phyloP scores from a whole-genome alignment of 306 rosid species.

The Dryas alaskensis region DNA sequence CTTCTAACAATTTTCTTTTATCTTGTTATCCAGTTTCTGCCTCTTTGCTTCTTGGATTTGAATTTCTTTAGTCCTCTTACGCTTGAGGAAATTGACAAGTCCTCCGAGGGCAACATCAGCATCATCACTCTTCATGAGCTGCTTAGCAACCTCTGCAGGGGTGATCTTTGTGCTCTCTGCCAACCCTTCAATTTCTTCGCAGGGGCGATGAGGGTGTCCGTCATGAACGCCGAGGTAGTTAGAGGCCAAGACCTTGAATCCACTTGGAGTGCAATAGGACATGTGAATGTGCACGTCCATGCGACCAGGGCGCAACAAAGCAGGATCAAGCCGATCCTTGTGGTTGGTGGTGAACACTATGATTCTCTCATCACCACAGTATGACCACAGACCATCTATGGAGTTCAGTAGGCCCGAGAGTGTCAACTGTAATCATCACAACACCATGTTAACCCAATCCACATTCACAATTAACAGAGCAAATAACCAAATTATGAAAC shows the following conservation, averaged over 20 bases:
- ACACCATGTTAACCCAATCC: not conserved
- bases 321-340: conserved; percentile 42
- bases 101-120: conserved; percentile 26
- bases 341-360: conserved; percentile 53
- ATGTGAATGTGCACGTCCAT: conserved; percentile 59
- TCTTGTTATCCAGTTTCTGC: not conserved
- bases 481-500: no score
- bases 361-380: conserved; percentile 53
- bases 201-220: not conserved
- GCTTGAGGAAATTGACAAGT: conserved; percentile 23
- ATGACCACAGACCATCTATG: conserved; percentile 55
- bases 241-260: conserved; percentile 33
- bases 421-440: conserved; percentile 23
- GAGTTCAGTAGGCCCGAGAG: conserved; percentile 40
- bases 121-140: conserved; percentile 43
- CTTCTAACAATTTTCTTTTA: not conserved
- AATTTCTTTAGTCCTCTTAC: not conserved
- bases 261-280: conserved; percentile 39
- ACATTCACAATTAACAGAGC: not conserved
- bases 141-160: conserved; percentile 52
- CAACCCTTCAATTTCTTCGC: conserved; percentile 28
- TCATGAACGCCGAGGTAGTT: conserved; percentile 38
- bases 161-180: conserved; percentile 32
- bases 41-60: not conserved
- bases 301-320: conserved; percentile 47